Conservation (phyloP, 148 eudicot genomes). For the Euryodendron excelsum region DNA sequence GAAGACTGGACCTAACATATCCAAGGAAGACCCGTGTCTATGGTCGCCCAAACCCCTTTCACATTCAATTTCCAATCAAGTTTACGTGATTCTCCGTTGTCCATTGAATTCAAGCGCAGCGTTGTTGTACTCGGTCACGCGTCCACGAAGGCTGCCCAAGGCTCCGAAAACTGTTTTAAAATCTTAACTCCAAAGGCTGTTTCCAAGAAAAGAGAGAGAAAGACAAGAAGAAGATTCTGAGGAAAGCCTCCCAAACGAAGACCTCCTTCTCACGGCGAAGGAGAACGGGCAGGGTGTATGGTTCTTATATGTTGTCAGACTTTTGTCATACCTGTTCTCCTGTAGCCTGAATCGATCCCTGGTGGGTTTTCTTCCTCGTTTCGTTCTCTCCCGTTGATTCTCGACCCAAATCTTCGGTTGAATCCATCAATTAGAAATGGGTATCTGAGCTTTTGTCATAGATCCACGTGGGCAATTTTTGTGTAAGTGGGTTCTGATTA, state of each 20-base stretch:
- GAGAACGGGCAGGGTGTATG: constrained; percentile 8
- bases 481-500: not conserved
- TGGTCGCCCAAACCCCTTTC: no score
- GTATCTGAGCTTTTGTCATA: not conserved
- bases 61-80: no score
- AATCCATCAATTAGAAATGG: not conserved
- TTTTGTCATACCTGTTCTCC: constrained; percentile 3
- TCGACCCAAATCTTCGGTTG: not conserved
- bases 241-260: not conserved
- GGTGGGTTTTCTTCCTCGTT: not conserved
- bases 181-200: no score
- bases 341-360: not conserved
- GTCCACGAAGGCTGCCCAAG: no score
- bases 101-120: no score
- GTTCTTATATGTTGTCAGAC: not conserved
- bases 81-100: no score
- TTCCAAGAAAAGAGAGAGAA: no score
- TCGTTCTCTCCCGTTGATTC: not conserved
- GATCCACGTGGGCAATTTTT: not conserved
- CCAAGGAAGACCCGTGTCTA: no score
- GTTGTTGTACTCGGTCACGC: no score
- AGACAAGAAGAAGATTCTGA: not conserved
- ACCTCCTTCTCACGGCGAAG: constrained; percentile 9
- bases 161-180: no score
- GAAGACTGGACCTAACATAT: no score